These are phyloP conservation scores for Chaetomium fimeti DNA, from an alignment of 495 filamentous ascomycete genomes.

Conservation along the genomic window DNA sequence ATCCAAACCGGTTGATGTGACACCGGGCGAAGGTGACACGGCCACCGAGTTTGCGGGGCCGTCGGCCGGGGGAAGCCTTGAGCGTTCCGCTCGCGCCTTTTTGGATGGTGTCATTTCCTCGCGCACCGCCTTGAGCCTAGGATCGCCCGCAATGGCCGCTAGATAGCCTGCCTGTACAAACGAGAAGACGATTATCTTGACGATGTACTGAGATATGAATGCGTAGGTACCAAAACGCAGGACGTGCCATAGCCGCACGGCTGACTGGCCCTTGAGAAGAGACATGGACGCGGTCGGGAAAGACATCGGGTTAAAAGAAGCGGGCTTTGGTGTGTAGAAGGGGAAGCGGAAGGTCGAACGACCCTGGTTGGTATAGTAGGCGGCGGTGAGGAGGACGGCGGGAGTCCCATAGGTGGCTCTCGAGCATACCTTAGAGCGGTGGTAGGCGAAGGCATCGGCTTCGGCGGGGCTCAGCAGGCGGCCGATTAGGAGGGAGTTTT, in stretches of 20 bases:
- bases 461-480: constrained; percentile 16
- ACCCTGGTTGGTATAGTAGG: constrained; percentile 21
- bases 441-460: constrained; percentile 24
- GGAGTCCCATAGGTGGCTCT: constrained; percentile 19
- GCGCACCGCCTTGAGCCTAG: constrained; percentile 12
- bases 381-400: constrained; percentile 1
- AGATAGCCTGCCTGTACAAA: constrained; percentile 9
- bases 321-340: constrained; percentile 26
- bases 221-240: constrained; percentile 24
- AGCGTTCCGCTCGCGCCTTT: not conserved
- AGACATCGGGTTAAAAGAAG: constrained; percentile 15
- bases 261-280: constrained; percentile 13
- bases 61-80: not conserved
- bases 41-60: constrained; percentile 14
- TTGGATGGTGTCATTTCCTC: not conserved
- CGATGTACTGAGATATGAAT: not conserved
- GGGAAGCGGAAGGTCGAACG: constrained; percentile 30
- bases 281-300: constrained; percentile 18
- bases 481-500: not conserved
- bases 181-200: not conserved
- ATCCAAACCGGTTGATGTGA: not conserved
- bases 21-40: constrained; percentile 5
- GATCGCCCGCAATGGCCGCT: constrained; percentile 15
- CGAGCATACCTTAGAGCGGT: constrained; percentile 8
- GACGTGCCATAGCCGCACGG: constrained; percentile 21